Percentiles rank a stretch among this genome's conserved stretches.
Conservation (phyloP, 2,329 filamentous ascomycete species). For the Colletotrichum acutatum region DNA sequence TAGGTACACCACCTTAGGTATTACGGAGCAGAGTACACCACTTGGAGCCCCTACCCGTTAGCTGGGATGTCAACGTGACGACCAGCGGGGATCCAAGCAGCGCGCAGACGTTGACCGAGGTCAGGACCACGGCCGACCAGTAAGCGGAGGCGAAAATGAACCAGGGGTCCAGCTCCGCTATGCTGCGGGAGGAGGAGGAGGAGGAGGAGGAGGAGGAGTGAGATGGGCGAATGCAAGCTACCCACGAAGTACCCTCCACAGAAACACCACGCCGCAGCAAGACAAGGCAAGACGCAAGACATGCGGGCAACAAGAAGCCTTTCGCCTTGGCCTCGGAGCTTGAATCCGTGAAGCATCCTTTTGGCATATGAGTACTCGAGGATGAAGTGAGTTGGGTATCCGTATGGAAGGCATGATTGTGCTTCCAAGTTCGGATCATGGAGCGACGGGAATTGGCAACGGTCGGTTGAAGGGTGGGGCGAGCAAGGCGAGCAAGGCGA, state of each 20-base stretch:
- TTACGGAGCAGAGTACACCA: not conserved
- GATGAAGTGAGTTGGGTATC: not conserved
- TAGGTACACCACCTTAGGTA: not conserved
- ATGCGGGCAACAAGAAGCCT: not conserved
- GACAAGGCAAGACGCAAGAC: not conserved
- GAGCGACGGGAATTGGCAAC: not conserved
- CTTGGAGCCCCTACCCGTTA: constrained; percentile 11
- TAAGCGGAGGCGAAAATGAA: constrained; percentile 6
- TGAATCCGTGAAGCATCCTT: not conserved
- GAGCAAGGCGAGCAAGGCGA: not conserved
- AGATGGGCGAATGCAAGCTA: constrained; percentile 5
- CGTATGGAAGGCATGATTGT: not conserved
- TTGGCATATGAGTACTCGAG: not conserved
- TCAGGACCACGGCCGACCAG: constrained; percentile 1
- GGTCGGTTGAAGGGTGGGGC: not conserved
- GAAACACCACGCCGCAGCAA: not conserved
- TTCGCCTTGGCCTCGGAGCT: not conserved
- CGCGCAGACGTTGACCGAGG: constrained; percentile 5
- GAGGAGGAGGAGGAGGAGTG: not conserved
- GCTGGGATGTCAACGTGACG: constrained; percentile 34
- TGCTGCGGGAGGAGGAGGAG: not conserved
- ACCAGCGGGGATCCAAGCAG: constrained; percentile 24
- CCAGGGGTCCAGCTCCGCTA: constrained; percentile 24
- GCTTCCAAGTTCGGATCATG: not conserved
- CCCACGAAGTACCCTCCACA: too few species aligned